phyloP scores from a whole-genome alignment of 2,329 filamentous ascomycete species.

The Aspergillus thermomutatus region DNA sequence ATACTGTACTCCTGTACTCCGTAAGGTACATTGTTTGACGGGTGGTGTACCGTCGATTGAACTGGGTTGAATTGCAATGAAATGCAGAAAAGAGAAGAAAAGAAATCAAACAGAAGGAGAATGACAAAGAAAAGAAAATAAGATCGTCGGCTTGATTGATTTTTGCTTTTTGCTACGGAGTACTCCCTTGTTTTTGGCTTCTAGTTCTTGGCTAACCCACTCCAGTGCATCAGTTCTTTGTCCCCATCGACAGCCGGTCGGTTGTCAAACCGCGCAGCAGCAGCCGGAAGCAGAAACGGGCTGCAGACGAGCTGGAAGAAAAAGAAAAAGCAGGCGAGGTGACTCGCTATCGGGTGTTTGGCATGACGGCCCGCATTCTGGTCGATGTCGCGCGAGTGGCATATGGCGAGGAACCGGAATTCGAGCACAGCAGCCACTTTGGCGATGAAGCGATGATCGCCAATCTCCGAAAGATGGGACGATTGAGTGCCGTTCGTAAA shows the following conservation, averaged over 20 bases:
- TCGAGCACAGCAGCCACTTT: conserved; percentile 67
- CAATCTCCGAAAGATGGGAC: conserved; percentile 53
- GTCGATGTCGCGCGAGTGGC: conserved; percentile 85
- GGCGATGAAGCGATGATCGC: conserved; percentile 66
- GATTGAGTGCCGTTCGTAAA: conserved; percentile 51
- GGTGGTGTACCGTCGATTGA: not conserved
- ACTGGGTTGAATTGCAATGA: not conserved
- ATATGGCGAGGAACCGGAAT: conserved; percentile 77
- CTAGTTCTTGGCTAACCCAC: conserved; percentile 3
- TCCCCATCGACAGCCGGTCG: conserved; percentile 69
- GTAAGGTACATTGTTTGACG: not conserved
- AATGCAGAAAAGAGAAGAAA: not conserved
- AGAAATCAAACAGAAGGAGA: not conserved
- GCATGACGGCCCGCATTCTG: conserved; percentile 88
- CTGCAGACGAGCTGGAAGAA: conserved; percentile 43
- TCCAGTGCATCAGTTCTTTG: conserved; percentile 83
- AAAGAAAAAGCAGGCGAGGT: conserved; percentile 45
- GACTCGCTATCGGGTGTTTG: conserved; percentile 78
- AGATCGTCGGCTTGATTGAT: not conserved
- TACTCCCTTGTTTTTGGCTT: conserved; percentile 6
- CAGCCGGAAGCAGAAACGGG: conserved; percentile 42
- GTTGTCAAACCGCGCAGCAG: conserved; percentile 57
- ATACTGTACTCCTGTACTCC: not conserved
- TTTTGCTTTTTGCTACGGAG: not conserved
- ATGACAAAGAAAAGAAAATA: not conserved